Base-by-base conservation (phyloP, 176 grass and related monocot genomes). In the Oryza longistaminata region DNA sequence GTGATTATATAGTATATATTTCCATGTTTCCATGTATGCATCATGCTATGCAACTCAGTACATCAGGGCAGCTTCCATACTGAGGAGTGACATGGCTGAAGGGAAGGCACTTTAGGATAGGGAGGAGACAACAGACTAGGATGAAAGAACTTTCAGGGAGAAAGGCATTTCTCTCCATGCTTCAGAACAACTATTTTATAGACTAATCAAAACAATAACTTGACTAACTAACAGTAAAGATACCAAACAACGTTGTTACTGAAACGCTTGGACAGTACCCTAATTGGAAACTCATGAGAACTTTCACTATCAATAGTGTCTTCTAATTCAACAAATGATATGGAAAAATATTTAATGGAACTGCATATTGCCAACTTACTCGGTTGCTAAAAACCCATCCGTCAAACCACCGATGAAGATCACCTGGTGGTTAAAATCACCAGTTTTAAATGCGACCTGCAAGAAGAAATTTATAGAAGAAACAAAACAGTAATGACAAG, bases 401-500 rank as follows among this genome's bases (percentile, higher is more conserved):
- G 93, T 90, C 81, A 96, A 90, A 77, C 97, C 97, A 85, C 97
- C 97, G 67, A 99, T 82, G 76, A 99, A 96, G 74, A 99, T 92
- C 35, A 96, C 92, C 86, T 99, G 97, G 25, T 96, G 97, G 62
- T 74, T 99, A 84, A 96, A 99, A 79, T 99, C 92, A 55, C 90
- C 90, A 73, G 90, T 94, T 92, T 74, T 94, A 76, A 99, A 94
- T 64, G 97, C 97, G 52, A 94, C 91, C 93, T 99, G 73, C 81
- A 83, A 83, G 68, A 86, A 46, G 82, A 42, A 49, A 77, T 11
- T 73, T 83, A 83, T 40, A 4, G 1, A 11, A 82, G 10, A 77
- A 53, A 62, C 7, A 73, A 58, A 25, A 16, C 39, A 81, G 2
- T 16, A 85, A 11, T 53, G 75, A 49, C 21, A 76, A 88, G 82